These are phyloP conservation scores for Penicillium verrucosum DNA, from an alignment of 2,329 filamentous ascomycete species.

Conservation along the genomic window DNA sequence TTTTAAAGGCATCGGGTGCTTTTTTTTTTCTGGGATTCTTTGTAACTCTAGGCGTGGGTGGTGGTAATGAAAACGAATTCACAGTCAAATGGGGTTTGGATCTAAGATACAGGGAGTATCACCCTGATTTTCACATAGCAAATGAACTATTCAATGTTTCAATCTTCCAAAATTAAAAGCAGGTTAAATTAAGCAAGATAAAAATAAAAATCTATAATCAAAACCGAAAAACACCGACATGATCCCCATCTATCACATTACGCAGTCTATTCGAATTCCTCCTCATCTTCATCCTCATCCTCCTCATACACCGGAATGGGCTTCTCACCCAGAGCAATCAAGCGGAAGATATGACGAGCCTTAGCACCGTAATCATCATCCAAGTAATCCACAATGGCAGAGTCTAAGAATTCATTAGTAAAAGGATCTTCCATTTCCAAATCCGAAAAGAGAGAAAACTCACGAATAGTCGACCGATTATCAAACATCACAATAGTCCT, in stretches of 20 bases:
- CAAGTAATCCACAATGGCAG: slow-evolving; percentile 50
- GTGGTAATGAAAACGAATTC: slow-evolving; percentile 17
- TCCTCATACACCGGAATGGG: slow-evolving; percentile 45
- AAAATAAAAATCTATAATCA: slow-evolving; percentile 5
- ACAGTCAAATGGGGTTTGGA: not conserved
- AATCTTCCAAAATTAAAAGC: not conserved
- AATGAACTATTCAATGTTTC: not conserved
- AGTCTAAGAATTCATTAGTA: slow-evolving; percentile 37
- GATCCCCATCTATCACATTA: slow-evolving; percentile 22
- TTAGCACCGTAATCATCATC: slow-evolving; percentile 47
- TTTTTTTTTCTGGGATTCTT: not conserved
- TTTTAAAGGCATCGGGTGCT: not conserved
- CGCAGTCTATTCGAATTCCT: slow-evolving; percentile 3
- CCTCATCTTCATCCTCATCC: slow-evolving; percentile 21
- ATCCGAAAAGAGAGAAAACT: slow-evolving; percentile 18
- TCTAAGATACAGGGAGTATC: not conserved
- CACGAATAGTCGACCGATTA: slow-evolving; percentile 48
- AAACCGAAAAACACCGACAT: slow-evolving; percentile 11
- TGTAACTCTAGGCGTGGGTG: slow-evolving; percentile 12
- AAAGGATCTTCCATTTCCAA: not conserved
- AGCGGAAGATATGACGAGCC: slow-evolving; percentile 51
- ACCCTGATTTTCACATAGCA: not conserved
- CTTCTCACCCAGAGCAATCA: slow-evolving; percentile 49
- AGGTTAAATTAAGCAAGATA: not conserved
- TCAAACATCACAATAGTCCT: slow-evolving; percentile 52